Percentiles rank a stretch among this genome's conserved stretches.
These are phyloP conservation scores for Trypanosoma cruzi DNA, from an alignment of 208 protist genomes.

Conservation along the genomic window DNA sequence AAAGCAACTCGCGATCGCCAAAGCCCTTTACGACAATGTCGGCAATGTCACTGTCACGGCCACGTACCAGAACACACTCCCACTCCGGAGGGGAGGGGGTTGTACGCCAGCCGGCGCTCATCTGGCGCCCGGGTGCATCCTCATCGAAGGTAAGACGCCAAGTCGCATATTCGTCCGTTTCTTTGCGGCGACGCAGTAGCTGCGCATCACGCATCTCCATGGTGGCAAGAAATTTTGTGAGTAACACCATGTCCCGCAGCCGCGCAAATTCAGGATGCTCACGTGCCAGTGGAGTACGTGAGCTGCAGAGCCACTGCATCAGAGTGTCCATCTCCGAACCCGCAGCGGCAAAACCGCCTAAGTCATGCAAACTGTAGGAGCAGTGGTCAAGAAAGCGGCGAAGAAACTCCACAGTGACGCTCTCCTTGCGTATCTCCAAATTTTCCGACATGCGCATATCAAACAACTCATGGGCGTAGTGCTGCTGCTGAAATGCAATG, in stretches of 20 bases:
- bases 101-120: constrained; percentile 79
- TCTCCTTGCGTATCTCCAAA: constrained; percentile 72
- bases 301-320: constrained; percentile 71
- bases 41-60: constrained; percentile 78
- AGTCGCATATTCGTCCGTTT: constrained; percentile 48
- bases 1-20: constrained; percentile 71
- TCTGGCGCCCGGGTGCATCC: constrained; percentile 63
- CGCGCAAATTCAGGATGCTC: constrained; percentile 68
- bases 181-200: constrained; percentile 61
- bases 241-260: constrained; percentile 69
- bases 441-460: constrained; percentile 79
- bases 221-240: constrained; percentile 72
- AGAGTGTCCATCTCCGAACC: constrained; percentile 77
- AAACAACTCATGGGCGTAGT: constrained; percentile 47
- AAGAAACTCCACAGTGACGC: constrained; percentile 62
- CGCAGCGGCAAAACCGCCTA: background rate
- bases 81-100: constrained; percentile 45
- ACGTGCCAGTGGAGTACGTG: constrained; percentile 47
- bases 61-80: constrained; percentile 79
- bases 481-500: constrained; percentile 40
- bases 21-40: constrained; percentile 78
- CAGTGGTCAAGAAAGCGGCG: constrained; percentile 55
- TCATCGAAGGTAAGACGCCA: constrained; percentile 87
- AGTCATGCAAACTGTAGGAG: constrained; percentile 36
- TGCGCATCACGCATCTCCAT: constrained; percentile 83